phyloP scores from a whole-genome alignment of 2,329 filamentous ascomycete species.

The Verticillium isaacii region DNA sequence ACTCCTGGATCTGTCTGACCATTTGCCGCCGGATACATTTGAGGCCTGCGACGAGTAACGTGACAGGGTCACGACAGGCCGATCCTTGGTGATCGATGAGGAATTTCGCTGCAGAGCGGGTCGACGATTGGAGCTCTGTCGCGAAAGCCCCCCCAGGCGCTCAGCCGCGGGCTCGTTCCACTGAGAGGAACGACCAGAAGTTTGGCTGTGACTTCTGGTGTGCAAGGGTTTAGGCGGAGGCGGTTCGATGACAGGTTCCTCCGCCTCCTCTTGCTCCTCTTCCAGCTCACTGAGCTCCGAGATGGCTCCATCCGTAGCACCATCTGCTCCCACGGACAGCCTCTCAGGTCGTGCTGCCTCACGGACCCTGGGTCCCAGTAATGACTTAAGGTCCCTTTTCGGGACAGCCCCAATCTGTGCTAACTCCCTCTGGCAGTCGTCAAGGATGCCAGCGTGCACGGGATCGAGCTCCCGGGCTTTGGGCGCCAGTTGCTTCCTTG shows the following conservation, averaged over 20 bases:
- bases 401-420: constrained; percentile 17
- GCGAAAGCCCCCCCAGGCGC: neutral
- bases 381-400: constrained; percentile 16
- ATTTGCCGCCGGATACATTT: neutral
- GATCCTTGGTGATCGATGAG: neutral
- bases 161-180: neutral
- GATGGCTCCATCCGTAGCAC: constrained; percentile 25
- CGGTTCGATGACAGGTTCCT: neutral
- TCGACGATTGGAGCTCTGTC: neutral
- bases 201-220: neutral
- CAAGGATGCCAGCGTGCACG: constrained; percentile 40
- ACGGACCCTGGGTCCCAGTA: constrained; percentile 8
- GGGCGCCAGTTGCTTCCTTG: constrained; percentile 17
- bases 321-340: constrained; percentile 6
- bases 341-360: constrained; percentile 7
- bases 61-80: neutral
- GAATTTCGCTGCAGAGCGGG: neutral
- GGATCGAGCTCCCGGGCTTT: constrained; percentile 21
- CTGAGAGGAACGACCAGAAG: neutral
- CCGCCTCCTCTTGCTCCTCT: constrained; percentile 19
- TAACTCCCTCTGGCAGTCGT: constrained; percentile 36
- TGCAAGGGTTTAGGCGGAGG: neutral
- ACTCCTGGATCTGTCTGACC: neutral
- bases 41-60: neutral
- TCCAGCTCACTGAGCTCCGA: constrained; percentile 52